Evolutionary conservation across 2,329 filamentous ascomycete species (phyloP).

Genomic region (Fusarium sp.): DNA sequence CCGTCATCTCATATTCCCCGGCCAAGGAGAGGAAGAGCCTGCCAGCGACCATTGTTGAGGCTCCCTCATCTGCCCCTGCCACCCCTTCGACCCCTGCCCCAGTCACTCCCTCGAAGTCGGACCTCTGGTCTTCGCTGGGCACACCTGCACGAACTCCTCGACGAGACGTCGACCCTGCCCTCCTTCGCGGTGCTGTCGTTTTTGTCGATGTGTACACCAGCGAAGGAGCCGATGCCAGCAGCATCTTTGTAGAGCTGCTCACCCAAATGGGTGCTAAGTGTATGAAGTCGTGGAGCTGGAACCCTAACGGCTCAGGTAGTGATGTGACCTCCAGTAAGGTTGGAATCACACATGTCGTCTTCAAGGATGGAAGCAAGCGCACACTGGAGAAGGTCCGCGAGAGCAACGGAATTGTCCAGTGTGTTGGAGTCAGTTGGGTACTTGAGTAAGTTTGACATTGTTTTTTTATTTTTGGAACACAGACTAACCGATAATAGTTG

Average conservation of each 20-base stretch:
- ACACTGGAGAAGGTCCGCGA: constrained; percentile 86
- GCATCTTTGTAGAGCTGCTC: constrained; percentile 85
- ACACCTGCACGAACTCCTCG: constrained; percentile 72
- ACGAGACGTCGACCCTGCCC: constrained; percentile 64
- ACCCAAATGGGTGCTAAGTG: constrained; percentile 86
- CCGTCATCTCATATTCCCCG: constrained; percentile 69
- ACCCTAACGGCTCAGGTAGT: constrained; percentile 61
- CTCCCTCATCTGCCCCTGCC: constrained; percentile 50
- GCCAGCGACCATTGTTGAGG: constrained; percentile 38
- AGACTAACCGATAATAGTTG: constrained; percentile 67
- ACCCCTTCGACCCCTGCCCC: constrained; percentile 54
- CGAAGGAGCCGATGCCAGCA: constrained; percentile 84
- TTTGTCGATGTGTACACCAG: constrained; percentile 88
- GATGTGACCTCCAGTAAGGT: constrained; percentile 66
- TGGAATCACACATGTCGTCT: constrained; percentile 90
- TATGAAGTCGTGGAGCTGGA: constrained; percentile 83
- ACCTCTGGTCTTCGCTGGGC: constrained; percentile 68
- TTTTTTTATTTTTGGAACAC: not conserved
- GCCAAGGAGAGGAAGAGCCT: constrained; percentile 59
- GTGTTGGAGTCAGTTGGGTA: constrained; percentile 90
- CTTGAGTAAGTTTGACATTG: constrained; percentile 76
- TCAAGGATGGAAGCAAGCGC: constrained; percentile 86
- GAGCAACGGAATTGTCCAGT: constrained; percentile 81
- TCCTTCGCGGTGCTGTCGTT: constrained; percentile 81
- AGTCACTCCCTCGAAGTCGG: constrained; percentile 62